Percentiles rank a stretch among this genome's conserved stretches.
Conservation (phyloP, 1,284 basidiomycete species). For the Athelia psychrophila region DNA sequence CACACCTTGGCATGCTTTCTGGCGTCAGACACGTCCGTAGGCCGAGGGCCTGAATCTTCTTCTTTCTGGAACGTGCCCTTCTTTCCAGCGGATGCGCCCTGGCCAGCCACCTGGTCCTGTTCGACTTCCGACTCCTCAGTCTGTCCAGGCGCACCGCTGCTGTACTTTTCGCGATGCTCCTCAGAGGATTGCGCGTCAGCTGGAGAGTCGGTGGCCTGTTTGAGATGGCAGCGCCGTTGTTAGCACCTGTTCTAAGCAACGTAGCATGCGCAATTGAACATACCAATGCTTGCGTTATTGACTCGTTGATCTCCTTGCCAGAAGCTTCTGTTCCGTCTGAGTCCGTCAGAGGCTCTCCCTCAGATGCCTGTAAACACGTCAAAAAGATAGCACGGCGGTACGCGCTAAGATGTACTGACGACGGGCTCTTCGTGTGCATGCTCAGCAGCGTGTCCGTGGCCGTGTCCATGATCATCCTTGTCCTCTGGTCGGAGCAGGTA, state of each 20-base stretch:
- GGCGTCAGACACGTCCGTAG: background rate
- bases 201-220: constrained; percentile 29
- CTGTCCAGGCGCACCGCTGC: constrained; percentile 12
- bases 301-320: constrained; percentile 30
- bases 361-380: background rate
- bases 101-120: constrained; percentile 16
- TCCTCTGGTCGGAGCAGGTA: constrained; percentile 13
- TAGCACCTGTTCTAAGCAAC: background rate
- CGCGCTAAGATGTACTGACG: background rate
- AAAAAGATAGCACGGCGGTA: background rate
- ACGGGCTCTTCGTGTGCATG: constrained; percentile 3
- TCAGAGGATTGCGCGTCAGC: constrained; percentile 25
- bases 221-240: constrained; percentile 9
- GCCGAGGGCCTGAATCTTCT: background rate
- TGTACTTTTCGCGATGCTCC: constrained; percentile 6
- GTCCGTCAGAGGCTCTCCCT: constrained; percentile 19
- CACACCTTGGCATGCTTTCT: background rate
- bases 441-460: background rate
- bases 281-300: constrained; percentile 29
- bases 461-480: constrained; percentile 5
- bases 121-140: constrained; percentile 14
- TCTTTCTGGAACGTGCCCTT: background rate
- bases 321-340: constrained; percentile 30
- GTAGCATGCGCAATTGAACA: constrained; percentile 15
- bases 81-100: background rate